Percentiles rank a stretch among this genome's conserved stretches.
Conservation (phyloP, 192 early-diverging fungal species). For the Coemansia sp. region DNA sequence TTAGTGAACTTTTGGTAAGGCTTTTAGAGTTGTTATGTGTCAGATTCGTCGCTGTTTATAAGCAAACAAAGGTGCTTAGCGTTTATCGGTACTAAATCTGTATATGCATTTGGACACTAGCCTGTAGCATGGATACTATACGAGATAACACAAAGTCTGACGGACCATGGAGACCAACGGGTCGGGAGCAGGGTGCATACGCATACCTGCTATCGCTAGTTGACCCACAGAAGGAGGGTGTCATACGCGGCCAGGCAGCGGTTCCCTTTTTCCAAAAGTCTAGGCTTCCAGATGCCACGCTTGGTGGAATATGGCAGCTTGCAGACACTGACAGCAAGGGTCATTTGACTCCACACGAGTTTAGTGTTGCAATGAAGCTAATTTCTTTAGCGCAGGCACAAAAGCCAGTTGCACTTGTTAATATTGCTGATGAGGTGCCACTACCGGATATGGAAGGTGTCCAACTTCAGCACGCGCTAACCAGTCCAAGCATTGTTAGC, state of each 20-base stretch:
- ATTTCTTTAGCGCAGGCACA: conserved; percentile 84
- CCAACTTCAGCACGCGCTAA: conserved; percentile 14
- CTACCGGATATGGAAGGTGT: conserved; percentile 65
- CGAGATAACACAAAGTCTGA: conserved; percentile 17
- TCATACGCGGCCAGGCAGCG: conserved; percentile 67
- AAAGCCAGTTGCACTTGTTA: conserved; percentile 57
- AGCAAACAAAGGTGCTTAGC: background rate
- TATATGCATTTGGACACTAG: background rate
- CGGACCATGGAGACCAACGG: conserved; percentile 55
- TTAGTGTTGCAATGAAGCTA: conserved; percentile 81
- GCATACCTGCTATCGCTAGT: conserved; percentile 61
- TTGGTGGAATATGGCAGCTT: conserved; percentile 86
- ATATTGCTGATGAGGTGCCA: conserved; percentile 44
- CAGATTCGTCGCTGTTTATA: background rate
- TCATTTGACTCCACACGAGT: conserved; percentile 66
- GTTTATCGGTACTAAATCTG: background rate
- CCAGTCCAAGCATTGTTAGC: conserved; percentile 8
- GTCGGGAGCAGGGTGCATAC: conserved; percentile 64
- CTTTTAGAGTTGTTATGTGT: background rate
- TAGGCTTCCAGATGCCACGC: conserved; percentile 59
- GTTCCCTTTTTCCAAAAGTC: conserved; percentile 75
- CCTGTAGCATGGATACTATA: conserved; percentile 21
- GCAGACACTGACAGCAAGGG: conserved; percentile 77
- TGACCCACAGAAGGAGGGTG: conserved; percentile 62
- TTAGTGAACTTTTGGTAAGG: background rate